Conservation (phyloP, 306 rosid genomes). For the Lathyrus sativus region DNA sequence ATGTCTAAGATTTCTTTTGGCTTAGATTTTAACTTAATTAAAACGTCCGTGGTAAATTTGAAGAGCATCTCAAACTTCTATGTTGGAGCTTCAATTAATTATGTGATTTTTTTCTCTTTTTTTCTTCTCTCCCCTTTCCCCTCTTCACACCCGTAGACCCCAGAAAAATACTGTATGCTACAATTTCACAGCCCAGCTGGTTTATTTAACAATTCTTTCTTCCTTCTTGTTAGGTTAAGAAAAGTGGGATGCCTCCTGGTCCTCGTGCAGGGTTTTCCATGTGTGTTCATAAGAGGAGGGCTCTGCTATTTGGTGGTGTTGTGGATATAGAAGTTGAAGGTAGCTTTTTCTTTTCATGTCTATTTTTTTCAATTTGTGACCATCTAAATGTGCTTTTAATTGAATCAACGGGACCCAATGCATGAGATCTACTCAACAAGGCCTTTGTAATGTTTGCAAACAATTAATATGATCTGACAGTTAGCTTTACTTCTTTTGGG, state of each 20-base stretch:
- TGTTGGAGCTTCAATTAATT: conserved; percentile 9
- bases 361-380: conserved; percentile 10
- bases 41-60: conserved; percentile 9
- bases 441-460: conserved; percentile 17
- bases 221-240: conserved; percentile 70
- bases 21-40: conserved; percentile 10
- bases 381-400: neutral
- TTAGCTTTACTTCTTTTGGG: conserved; percentile 26
- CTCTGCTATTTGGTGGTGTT: conserved; percentile 91
- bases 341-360: conserved; percentile 36
- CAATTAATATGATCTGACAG: conserved; percentile 15
- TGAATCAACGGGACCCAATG: conserved; percentile 8
- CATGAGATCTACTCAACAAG: conserved; percentile 6
- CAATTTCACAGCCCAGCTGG: conserved; percentile 12
- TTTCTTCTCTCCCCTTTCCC: conserved; percentile 19
- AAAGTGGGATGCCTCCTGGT: conserved; percentile 98
- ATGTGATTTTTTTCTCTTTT: conserved; percentile 2
- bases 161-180: conserved; percentile 19
- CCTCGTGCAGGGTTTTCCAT: conserved; percentile 99
- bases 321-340: conserved; percentile 97
- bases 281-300: conserved; percentile 92
- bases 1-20: conserved; percentile 26
- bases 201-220: conserved; percentile 26
- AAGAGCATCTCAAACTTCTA: conserved; percentile 19
- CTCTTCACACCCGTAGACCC: neutral